phyloP scores from a whole-genome alignment of 345 rosid species.

The Pistacia atlantica region DNA sequence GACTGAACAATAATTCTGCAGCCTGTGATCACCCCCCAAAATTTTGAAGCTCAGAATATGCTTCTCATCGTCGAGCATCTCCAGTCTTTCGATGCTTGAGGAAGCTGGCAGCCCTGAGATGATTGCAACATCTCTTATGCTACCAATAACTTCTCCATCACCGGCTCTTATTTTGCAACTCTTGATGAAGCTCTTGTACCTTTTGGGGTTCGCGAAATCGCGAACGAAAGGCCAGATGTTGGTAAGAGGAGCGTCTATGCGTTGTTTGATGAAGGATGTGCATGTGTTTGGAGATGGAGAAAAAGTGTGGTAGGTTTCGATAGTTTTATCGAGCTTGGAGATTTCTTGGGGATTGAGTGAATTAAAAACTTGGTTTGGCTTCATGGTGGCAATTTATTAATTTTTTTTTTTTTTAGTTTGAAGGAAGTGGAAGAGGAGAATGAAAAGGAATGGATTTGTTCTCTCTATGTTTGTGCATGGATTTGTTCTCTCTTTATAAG shows the following conservation, averaged over 20 bases:
- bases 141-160: constrained; percentile 9
- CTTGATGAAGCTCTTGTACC: constrained; percentile 19
- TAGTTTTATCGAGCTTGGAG: constrained; percentile 2
- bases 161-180: constrained; percentile 5
- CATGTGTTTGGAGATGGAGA: constrained; percentile 16
- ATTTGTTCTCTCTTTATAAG: background rate
- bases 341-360: background rate
- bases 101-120: constrained; percentile 16
- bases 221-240: constrained; percentile 10
- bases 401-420: background rate
- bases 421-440: constrained; percentile 2
- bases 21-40: constrained; percentile 41
- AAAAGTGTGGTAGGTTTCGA: constrained; percentile 14
- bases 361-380: background rate
- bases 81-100: constrained; percentile 20
- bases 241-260: constrained; percentile 5
- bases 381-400: background rate
- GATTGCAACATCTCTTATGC: constrained; percentile 10
- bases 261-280: constrained; percentile 4
- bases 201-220: constrained; percentile 14
- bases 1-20: constrained; percentile 40
- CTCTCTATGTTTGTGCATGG: background rate
- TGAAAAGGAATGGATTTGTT: constrained; percentile 2
- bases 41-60: constrained; percentile 39
- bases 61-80: constrained; percentile 42